A percentile compares a stretch with the other conserved stretches of the same genome.
phyloP scores from a whole-genome alignment of 2,329 filamentous ascomycete species.

The Xylaria digitata region DNA sequence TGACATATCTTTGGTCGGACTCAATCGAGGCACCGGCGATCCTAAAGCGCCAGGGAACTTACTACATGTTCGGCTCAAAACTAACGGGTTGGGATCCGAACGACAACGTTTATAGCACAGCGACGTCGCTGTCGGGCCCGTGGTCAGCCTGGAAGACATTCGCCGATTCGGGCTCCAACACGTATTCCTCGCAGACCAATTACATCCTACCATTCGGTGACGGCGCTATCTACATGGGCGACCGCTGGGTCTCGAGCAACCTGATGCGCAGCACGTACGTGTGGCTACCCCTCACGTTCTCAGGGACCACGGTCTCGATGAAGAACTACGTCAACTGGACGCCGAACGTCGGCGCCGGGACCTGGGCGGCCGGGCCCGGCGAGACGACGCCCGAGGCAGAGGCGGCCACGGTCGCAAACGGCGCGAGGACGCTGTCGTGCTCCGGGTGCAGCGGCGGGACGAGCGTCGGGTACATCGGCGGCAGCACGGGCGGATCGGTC shows the following conservation, averaged over 20 bases:
- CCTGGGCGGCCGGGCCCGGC: conserved; percentile 56
- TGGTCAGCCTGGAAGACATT: conserved; percentile 72
- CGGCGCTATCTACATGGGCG: conserved; percentile 71
- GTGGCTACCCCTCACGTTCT: conserved; percentile 70
- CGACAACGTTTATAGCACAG: conserved; percentile 72
- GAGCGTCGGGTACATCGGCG: conserved; percentile 67
- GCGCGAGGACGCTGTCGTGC: conserved; percentile 61
- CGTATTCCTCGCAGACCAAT: conserved; percentile 70
- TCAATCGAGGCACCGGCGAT: conserved; percentile 72
- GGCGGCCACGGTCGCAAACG: conserved; percentile 56
- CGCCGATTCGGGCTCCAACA: conserved; percentile 65
- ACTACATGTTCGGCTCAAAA: conserved; percentile 73
- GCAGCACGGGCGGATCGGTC: conserved; percentile 58
- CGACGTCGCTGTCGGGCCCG: conserved; percentile 66
- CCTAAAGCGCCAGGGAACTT: conserved; percentile 68
- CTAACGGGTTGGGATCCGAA: conserved; percentile 70
- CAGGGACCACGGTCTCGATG: conserved; percentile 62
- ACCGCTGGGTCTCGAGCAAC: conserved; percentile 72
- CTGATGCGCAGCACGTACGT: conserved; percentile 71
- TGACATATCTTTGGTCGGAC: conserved; percentile 64
- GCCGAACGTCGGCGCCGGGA: conserved; percentile 57
- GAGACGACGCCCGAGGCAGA: conserved; percentile 66
- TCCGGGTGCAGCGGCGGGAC: conserved; percentile 61
- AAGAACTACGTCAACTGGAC: conserved; percentile 67
- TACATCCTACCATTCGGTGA: conserved; percentile 63